These are phyloP conservation scores for Hibiscus syriacus DNA, from an alignment of 345 rosid genomes.

Conservation along the genomic window DNA sequence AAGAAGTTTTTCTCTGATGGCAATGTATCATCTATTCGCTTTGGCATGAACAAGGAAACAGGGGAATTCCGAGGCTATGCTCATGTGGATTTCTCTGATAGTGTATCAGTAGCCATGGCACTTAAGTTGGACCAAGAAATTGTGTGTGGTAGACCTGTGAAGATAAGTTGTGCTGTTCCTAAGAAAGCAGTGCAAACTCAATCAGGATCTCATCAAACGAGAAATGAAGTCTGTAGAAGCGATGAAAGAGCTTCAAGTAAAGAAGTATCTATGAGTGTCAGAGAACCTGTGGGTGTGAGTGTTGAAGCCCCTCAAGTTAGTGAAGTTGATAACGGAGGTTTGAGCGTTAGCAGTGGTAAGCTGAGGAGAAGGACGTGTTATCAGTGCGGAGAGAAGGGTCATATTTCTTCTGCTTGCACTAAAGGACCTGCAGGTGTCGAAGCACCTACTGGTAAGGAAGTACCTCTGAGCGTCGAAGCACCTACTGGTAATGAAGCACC, in stretches of 20 bases:
- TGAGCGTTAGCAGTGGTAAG: no score
- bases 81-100: slow-evolving; percentile 77
- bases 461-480: no score
- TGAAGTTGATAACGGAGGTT: no score
- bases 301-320: neutral
- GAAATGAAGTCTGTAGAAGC: neutral
- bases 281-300: neutral
- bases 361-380: no score
- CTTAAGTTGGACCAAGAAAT: slow-evolving; percentile 73
- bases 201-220: slow-evolving; percentile 9
- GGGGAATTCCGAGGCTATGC: slow-evolving; percentile 81
- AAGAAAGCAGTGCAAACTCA: slow-evolving; percentile 24
- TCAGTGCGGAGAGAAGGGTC: no score
- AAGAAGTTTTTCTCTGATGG: slow-evolving; percentile 67
- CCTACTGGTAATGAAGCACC: neutral
- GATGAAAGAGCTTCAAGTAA: neutral
- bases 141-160: slow-evolving; percentile 69
- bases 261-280: neutral
- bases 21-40: slow-evolving; percentile 55
- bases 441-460: no score
- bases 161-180: slow-evolving; percentile 80
- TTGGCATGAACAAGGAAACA: slow-evolving; percentile 72
- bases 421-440: no score
- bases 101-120: slow-evolving; percentile 52
- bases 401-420: no score